Base-by-base conservation (phyloP, 2,329 filamentous ascomycete genomes). In the Aspergillus awamori region DNA sequence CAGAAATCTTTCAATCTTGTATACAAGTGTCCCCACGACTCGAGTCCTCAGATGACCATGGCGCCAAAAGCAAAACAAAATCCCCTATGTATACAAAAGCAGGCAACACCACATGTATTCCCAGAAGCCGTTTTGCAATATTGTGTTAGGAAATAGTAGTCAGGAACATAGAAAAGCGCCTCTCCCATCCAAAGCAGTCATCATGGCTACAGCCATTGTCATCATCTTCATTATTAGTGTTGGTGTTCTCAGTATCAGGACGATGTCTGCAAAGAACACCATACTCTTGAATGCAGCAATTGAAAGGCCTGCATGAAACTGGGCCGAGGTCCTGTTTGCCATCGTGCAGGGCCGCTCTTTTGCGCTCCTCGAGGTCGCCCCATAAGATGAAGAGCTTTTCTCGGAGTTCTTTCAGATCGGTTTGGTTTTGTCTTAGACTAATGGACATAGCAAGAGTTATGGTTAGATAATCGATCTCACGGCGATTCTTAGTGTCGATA, bases 341-440 rank as follows among this genome's bases (percentile, higher is more conserved):
- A n/a, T 65, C 62, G 20, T 74, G 66, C 2, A 74, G 68, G n/a
- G 67, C 72, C 2, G 70, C 69, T 71, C 47, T 54, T 45, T 90
- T 92, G 52, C 80, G 74, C 72, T 96, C 92, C 71, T 93, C 88
- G 1, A 97, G 80, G 63, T 97, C 86, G 1, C 94, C 94, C 93
- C 94, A 98, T 1, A 97, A 81, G 38, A 86, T 79, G 72, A 89
- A 94, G 58, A 97, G 80, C 67, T 85, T 88, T 67, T 96, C 86
- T 54, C 86, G 84, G 4, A 97, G 77, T 6, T 74, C 64, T 3
- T 69, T 72, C 1, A 95, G 77, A 1, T 77, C 70, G 0, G 74
- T 55, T 2, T 75, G 67, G 48, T 89, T 78, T n/a, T 75, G 72
- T 20, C 82, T 83, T 36, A 97, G 81, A 73, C 87, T 87, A 59